phyloP scores from a whole-genome alignment of 305 asterid species.

The Fraxinus ornus region DNA sequence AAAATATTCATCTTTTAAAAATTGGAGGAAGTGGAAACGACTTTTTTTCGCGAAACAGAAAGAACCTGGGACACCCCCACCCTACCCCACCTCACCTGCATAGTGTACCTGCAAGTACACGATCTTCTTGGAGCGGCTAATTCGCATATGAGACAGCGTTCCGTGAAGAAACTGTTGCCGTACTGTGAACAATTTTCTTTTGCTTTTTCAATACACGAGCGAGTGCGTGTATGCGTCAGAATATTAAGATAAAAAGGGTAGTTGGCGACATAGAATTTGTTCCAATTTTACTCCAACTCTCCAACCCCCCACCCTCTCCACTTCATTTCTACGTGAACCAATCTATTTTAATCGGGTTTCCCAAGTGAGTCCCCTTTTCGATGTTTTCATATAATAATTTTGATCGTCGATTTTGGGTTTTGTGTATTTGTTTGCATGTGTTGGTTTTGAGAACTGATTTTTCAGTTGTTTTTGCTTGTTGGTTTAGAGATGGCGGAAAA shows the following conservation, averaged over 20 bases:
- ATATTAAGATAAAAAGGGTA: background rate
- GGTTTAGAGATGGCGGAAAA: conserved; percentile 44
- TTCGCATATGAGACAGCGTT: conserved; percentile 14
- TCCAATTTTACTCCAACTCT: conserved; percentile 17
- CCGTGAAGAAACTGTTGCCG: background rate
- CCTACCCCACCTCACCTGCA: background rate
- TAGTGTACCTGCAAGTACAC: conserved; percentile 35
- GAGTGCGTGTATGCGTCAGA: conserved; percentile 29
- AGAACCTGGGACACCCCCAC: background rate
- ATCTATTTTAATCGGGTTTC: background rate
- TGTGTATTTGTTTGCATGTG: conserved; percentile 10
- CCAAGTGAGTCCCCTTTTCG: conserved; percentile 8
- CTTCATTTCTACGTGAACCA: background rate
- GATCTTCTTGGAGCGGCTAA: conserved; percentile 33
- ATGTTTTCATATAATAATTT: background rate
- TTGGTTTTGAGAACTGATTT: background rate
- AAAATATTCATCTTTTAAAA: background rate
- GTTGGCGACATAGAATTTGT: background rate
- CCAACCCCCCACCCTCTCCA: conserved; percentile 8
- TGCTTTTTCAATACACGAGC: conserved; percentile 21
- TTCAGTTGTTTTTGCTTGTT: background rate
- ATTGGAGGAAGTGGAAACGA: background rate
- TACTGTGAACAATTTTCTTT: conserved; percentile 25
- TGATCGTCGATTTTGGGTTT: background rate
- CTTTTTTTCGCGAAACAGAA: background rate